Evolutionary conservation across 331 rosid species (phyloP).

Genomic region (Cydonia oblonga): DNA sequence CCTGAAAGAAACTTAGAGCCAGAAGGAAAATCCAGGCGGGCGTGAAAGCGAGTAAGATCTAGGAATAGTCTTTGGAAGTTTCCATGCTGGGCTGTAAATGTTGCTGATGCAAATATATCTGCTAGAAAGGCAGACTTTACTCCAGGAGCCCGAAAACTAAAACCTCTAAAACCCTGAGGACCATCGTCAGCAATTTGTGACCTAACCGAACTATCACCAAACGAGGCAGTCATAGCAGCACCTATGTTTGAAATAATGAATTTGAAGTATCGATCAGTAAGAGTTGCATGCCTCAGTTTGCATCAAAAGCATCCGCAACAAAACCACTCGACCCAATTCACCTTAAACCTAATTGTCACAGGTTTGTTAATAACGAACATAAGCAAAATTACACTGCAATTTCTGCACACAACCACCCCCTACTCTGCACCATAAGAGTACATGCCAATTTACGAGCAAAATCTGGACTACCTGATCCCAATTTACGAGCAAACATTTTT

Average conservation of each 20-base stretch:
- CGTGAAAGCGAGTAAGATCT: slow-evolving; percentile 73
- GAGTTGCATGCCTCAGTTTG: not conserved
- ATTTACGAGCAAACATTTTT: not conserved
- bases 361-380: not conserved
- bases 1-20: slow-evolving; percentile 65
- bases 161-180: slow-evolving; percentile 35
- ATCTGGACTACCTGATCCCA: not conserved
- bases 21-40: slow-evolving; percentile 65
- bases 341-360: not conserved
- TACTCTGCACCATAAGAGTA: no score
- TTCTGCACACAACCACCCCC: not conserved
- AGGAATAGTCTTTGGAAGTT: slow-evolving; percentile 58
- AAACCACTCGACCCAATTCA: not conserved
- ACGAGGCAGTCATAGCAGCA: slow-evolving; percentile 45
- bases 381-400: not conserved
- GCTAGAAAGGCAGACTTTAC: slow-evolving; percentile 51
- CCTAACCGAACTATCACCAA: slow-evolving; percentile 52
- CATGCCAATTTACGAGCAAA: no score
- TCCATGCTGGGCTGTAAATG: slow-evolving; percentile 76
- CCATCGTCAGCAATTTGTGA: slow-evolving; percentile 30
- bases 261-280: no score
- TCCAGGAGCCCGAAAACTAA: slow-evolving; percentile 32
- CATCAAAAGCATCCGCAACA: not conserved
- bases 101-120: slow-evolving; percentile 53
- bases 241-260: slow-evolving; percentile 31